Evolutionary conservation across 2,329 filamentous ascomycete species (phyloP), one percentile per base, ranked within the genome.

Genomic region (Colletotrichum sp.): DNA sequence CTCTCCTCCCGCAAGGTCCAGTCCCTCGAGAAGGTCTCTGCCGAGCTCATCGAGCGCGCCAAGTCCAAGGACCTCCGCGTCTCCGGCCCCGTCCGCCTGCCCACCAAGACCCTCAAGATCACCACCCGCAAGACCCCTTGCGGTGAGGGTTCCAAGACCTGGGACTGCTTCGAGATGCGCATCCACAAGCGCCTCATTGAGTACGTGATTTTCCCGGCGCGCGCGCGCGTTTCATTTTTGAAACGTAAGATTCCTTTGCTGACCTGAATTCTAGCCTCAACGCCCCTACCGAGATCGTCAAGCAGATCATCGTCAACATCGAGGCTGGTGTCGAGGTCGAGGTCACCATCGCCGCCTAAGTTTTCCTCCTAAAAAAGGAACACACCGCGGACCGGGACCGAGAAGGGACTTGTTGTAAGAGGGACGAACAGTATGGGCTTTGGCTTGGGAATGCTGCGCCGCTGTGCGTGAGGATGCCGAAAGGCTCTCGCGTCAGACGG

Each of bases 71-170:
- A 98, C 87, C 95, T 99, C 85, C 94, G 95, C 87, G 95, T 98
- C 91, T 99, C 99, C 72, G 74, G 77, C 73, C 96, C 96, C 86
- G 96, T 99, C 89, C 96, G 96, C 85, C 94, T 98, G 84, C 96
- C 97, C 84, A 98, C 96, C 91, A 98, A 98, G 94, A 95, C 93
- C 87, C 93, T 99, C 85, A 95, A 97, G 92, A 93, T 98, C 92
- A 95, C 95, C 87, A 98, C 97, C 92, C 95, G 97, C 86, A 99
- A 99, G 95, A 99, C 97, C 81, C 97, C 97, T 88, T 97, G 72
- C 90, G 97, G 97, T 95, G 97, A 99, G 93, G 97, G 97, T 90
- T 98, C 95, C 89, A 99, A 99, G 95, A 99, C 97, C 86, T 99
- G 97, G 97, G 97, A 99, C 88, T 93, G 92, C 88, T 99, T 92